A percentile compares a stretch with the other conserved stretches of the same genome.
Conservation (phyloP, 495 filamentous ascomycete genomes). For the Penicillium manginii region DNA sequence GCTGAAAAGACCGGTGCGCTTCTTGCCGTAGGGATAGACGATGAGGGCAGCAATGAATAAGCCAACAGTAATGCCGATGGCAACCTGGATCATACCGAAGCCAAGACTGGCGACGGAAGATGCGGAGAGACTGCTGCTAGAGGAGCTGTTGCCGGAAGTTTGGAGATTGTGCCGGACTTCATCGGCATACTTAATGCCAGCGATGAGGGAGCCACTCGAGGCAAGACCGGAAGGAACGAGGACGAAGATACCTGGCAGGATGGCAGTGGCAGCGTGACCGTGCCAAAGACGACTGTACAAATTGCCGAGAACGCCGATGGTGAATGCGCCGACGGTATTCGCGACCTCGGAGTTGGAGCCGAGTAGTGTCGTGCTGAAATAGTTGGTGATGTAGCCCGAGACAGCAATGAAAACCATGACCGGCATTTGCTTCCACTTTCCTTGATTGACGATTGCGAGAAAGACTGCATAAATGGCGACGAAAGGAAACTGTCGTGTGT, state of each 20-base stretch:
- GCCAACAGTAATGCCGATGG: slow-evolving; percentile 90
- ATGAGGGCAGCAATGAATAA: slow-evolving; percentile 82
- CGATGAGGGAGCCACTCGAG: slow-evolving; percentile 76
- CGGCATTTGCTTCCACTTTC: slow-evolving; percentile 86
- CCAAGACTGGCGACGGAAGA: slow-evolving; percentile 74
- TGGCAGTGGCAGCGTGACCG: slow-evolving; percentile 85
- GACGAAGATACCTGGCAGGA: slow-evolving; percentile 92
- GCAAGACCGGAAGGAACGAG: slow-evolving; percentile 90
- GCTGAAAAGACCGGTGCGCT: slow-evolving; percentile 83
- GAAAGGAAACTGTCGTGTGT: slow-evolving; percentile 57
- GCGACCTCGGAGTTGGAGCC: slow-evolving; percentile 77
- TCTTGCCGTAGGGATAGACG: slow-evolving; percentile 89
- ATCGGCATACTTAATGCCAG: slow-evolving; percentile 77
- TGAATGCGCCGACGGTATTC: slow-evolving; percentile 83
- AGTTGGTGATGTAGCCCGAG: slow-evolving; percentile 82
- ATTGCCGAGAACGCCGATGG: slow-evolving; percentile 85
- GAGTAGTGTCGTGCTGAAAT: slow-evolving; percentile 73
- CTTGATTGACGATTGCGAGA: slow-evolving; percentile 85
- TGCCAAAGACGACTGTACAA: slow-evolving; percentile 80
- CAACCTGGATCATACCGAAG: slow-evolving; percentile 86
- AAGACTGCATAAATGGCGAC: slow-evolving; percentile 80
- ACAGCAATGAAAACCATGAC: slow-evolving; percentile 84
- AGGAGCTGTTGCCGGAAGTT: slow-evolving; percentile 40
- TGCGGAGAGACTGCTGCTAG: slow-evolving; percentile 38
- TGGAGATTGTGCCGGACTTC: slow-evolving; percentile 62